These are phyloP conservation scores for Arthrobotrys pseudoclavata DNA, from an alignment of 2,329 filamentous ascomycete species.

Conservation along the genomic window DNA sequence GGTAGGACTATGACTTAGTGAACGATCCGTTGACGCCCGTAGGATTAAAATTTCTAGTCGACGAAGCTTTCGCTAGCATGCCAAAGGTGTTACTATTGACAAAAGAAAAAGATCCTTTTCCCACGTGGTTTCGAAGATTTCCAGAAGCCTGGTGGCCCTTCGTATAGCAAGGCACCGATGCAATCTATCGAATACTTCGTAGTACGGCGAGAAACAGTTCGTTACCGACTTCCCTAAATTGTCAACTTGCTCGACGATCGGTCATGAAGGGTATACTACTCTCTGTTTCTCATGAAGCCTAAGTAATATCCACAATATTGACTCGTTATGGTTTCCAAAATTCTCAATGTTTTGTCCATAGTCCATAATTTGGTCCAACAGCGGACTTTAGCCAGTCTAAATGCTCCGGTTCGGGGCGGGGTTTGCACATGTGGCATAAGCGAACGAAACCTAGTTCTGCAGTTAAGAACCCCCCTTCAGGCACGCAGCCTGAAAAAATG, in stretches of 20 bases:
- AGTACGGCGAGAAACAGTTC: not conserved
- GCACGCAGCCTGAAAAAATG: constrained; percentile 35
- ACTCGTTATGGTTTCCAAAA: not conserved
- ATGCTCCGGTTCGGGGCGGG: constrained; percentile 33
- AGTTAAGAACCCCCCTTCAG: constrained; percentile 31
- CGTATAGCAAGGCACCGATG: not conserved
- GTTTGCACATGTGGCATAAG: constrained; percentile 10
- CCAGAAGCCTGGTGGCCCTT: constrained; percentile 1
- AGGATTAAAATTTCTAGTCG: not conserved
- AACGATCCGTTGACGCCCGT: not conserved
- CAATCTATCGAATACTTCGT: constrained; percentile 17
- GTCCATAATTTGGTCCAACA: not conserved
- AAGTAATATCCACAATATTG: not conserved
- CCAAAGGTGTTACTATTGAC: no score
- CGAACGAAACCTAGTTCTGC: constrained; percentile 40
- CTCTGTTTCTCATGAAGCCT: not conserved
- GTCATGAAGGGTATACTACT: not conserved
- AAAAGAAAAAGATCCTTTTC: not conserved
- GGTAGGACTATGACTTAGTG: not conserved
- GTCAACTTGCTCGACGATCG: not conserved
- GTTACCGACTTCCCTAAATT: constrained; percentile 1
- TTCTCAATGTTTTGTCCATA: not conserved
- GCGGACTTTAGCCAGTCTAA: not conserved
- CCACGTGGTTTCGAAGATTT: constrained; percentile 17
- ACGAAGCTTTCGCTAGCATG: no score